Evolutionary conservation across 257 asterid species (phyloP), one percentile per base, ranked within the genome.

Genomic region (Rubia yunnanensis): DNA sequence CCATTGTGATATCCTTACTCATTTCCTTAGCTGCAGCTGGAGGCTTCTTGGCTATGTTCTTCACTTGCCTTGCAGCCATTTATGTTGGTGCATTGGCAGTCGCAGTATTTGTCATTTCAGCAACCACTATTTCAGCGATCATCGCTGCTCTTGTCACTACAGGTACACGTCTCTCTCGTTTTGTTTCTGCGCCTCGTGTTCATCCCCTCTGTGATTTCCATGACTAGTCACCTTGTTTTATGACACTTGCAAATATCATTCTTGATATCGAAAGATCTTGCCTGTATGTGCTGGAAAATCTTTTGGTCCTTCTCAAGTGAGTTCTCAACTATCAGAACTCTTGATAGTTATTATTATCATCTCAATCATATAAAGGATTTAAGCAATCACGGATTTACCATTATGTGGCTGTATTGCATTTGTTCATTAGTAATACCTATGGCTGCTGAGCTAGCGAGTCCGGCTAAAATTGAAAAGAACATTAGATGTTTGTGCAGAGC

Each of bases 21-120:
- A 62, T 83, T 79, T 82, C 96, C 44, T 68, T 91, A 77, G 97
- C 91, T 5, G 95, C 89, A 31, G 92, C 90, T 6, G 97, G 97
- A 59, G 96, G 96, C 67, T 88, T 91, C 82, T 70, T 91, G 84
- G 95, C 91, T 75, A 67, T 91, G 41, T 91, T 91, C 90, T 88
- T 91, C 69, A 58, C 86, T 64, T 86, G 74, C 63, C 69, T 84
- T 72, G 83, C 88, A 2, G 87, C 91, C 68, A 83, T 88, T 68
- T 88, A 91, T 63, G 67, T 91, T 36, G 82, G 86, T 48, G 95
- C 91, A 31, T 75, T 91, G 48, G 69, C 82, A 0, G 63, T 80
- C 32, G 89, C 96, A 53, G 82, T 70, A 15, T 76, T 83, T 67
- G 88, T 70, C 69, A 84, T 91, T 54, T 86, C 91, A 38, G 69